Conservation (phyloP, 306 rosid genomes). For the Prunus campanulata region DNA sequence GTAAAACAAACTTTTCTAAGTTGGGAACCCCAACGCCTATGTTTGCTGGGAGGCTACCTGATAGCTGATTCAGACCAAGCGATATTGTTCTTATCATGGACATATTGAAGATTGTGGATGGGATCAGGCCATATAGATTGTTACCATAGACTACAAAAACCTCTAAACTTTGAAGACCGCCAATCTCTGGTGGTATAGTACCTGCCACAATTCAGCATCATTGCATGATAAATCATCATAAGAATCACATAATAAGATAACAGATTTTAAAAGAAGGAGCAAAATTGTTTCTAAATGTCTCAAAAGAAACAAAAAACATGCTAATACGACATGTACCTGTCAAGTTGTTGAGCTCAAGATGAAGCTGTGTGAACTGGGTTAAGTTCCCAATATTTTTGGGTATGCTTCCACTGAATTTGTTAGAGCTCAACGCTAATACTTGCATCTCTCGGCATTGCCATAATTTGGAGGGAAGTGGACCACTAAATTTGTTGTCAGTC, state of each 20-base stretch:
- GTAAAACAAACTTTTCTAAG: neutral
- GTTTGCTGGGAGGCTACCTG: constrained; percentile 20
- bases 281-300: no score
- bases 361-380: neutral
- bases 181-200: constrained; percentile 8
- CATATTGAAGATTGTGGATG: neutral
- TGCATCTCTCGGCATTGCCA: neutral
- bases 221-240: no score
- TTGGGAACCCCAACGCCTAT: constrained; percentile 14
- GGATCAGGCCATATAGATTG: neutral
- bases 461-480: neutral
- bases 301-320: no score
- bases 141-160: neutral
- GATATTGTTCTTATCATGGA: neutral
- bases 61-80: neutral
- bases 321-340: neutral
- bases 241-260: no score
- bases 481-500: neutral
- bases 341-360: constrained; percentile 1
- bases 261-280: no score
- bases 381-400: neutral
- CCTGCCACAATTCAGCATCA: constrained; percentile 4
- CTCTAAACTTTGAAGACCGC: constrained; percentile 1
- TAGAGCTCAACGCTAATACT: neutral
- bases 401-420: neutral